Evolutionary conservation across 176 grass and related monocot species (phyloP), one percentile per base, ranked within the genome.

Genomic region (Cenchrus purpureus): DNA sequence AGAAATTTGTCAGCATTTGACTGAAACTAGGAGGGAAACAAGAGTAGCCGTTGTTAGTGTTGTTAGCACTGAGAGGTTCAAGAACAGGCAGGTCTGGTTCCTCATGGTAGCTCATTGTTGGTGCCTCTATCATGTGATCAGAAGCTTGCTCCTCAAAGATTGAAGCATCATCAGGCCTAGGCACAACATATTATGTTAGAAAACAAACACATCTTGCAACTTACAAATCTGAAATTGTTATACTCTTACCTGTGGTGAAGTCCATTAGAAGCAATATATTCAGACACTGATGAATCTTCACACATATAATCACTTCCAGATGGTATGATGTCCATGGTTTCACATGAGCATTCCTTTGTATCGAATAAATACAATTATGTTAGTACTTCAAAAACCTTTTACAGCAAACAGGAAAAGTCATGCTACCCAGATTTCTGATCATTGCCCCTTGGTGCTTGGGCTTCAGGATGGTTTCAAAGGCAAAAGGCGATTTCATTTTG

Each of bases 241-340:
- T 46, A 89, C 29, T 8, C 31, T 58, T 85, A 95, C 93, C 87
- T 90, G 68, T 71, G 45, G 32, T 80, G 82, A 86, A 80, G 79
- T 83, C 80, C 87, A 88, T 82, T 86, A n/a, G 85, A 90, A 79
- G 82, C 70, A 82, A 91, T 74, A 77, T 88, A 86, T 86, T 90
- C 85, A 86, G 92, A 90, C 42, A 37, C 50, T 65, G 87, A 74
- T 51, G 90, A 92, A 92, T 88, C 83, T 77, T 88, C 87, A 88
- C 79, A 74, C 37, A 79, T 42, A 56, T 79, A 78, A 54, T 89
- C 72, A 54, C 73, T 85, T 88, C 87, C 82, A 77, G 68, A 82
- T 74, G 84, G 78, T 76, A 76, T 68, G 59, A 79, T 91, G 79
- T 90, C 81, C 84, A 86, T 76, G 57, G 62, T 88, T 49, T 73